These are phyloP conservation scores for Fagus sylvatica DNA, from an alignment of 306 rosid genomes.

Conservation along the genomic window DNA sequence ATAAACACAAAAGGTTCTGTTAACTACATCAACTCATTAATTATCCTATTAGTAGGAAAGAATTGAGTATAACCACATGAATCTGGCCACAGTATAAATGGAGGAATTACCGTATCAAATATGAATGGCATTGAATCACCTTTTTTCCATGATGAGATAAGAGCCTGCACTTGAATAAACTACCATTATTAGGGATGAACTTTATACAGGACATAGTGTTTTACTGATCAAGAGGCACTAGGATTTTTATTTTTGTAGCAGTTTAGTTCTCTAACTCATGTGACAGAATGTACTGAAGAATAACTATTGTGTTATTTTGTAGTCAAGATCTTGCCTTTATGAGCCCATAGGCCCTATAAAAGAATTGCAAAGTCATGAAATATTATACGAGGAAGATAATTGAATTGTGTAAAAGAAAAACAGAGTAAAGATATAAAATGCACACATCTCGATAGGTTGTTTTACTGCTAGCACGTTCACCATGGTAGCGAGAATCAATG, in stretches of 20 bases:
- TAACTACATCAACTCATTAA: constrained; percentile 16
- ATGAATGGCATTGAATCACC: constrained; percentile 94
- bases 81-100: constrained; percentile 15
- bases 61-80: constrained; percentile 14
- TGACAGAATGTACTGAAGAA: not conserved
- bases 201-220: constrained; percentile 3
- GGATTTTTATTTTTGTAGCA: not conserved
- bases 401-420: not conserved
- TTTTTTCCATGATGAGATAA: constrained; percentile 71
- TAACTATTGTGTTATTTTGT: not conserved
- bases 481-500: constrained; percentile 92
- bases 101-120: constrained; percentile 77
- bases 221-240: constrained; percentile 10
- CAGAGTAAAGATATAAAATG: constrained; percentile 14
- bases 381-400: not conserved
- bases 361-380: not conserved
- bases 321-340: not conserved
- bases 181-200: constrained; percentile 18
- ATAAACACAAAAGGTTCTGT: constrained; percentile 19
- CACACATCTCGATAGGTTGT: constrained; percentile 66
- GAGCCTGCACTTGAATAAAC: constrained; percentile 61
- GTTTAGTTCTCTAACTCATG: not conserved
- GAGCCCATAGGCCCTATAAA: not conserved
- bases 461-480: constrained; percentile 76
- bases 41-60: constrained; percentile 23